Evolutionary conservation across 1,284 basidiomycete species (phyloP).

Genomic region (Pascua guehoae): DNA sequence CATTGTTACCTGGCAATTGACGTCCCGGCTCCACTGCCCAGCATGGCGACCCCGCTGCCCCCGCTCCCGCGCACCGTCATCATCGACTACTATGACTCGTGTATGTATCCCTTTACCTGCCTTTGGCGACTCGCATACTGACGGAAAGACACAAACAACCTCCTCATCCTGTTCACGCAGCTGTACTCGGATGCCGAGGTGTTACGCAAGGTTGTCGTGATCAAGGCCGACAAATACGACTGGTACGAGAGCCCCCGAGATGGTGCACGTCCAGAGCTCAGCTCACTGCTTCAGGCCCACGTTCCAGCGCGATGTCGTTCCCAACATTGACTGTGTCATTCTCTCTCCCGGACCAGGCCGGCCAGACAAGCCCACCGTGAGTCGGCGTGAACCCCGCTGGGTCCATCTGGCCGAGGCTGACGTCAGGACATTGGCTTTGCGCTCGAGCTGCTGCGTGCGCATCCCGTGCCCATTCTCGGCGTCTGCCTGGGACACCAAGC

Average conservation of each 20-base stretch:
- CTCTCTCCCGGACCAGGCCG: conserved; percentile 50
- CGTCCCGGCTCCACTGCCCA: too few relatives aligned
- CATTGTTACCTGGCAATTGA: too few relatives aligned
- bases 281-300: conserved; percentile 38
- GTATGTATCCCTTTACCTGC: conserved; percentile 21
- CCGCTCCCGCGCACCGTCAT: conserved; percentile 47
- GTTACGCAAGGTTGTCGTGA: conserved; percentile 45
- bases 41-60: conserved; percentile 3
- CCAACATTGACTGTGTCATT: conserved; percentile 48
- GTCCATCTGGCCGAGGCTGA: not conserved
- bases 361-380: conserved; percentile 41
- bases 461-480: conserved; percentile 46
- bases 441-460: conserved; percentile 38
- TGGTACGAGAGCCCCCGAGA: conserved; percentile 29
- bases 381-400: not conserved
- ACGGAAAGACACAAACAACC: conserved; percentile 47
- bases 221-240: conserved; percentile 47
- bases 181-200: conserved; percentile 45
- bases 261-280: not conserved
- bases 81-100: conserved; percentile 51
- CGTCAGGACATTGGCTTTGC: conserved; percentile 47
- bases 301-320: conserved; percentile 38
- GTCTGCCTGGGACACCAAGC: conserved; percentile 93
- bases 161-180: conserved; percentile 48
- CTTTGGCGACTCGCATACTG: not conserved